These are phyloP conservation scores for Myxozyma vanderwaltii DNA, from an alignment of 805 yeast species.

Conservation along the genomic window DNA sequence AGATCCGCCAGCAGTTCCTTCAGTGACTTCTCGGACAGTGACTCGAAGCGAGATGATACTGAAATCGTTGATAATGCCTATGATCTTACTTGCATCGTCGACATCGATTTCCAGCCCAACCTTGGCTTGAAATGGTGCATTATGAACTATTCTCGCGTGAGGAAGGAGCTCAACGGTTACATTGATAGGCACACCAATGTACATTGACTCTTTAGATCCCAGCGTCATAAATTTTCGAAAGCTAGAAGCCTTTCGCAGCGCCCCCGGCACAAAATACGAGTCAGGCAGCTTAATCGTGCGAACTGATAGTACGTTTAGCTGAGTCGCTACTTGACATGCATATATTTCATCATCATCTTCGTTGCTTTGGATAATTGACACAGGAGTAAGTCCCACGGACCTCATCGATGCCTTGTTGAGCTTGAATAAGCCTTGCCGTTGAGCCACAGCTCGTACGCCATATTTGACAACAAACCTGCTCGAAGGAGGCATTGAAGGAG, in stretches of 20 bases:
- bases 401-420: conserved; percentile 1
- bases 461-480: conserved; percentile 6
- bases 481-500: conserved; percentile 13
- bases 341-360: too few relatives aligned
- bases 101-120: conserved; percentile 5
- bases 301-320: conserved; percentile 3
- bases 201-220: conserved; percentile 12
- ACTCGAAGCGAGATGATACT: conserved; percentile 5
- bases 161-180: background rate
- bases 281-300: conserved; percentile 17
- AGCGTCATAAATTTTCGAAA: conserved; percentile 13
- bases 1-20: background rate
- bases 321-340: background rate
- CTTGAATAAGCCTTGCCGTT: conserved; percentile 14
- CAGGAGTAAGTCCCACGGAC: conserved; percentile 3
- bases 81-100: conserved; percentile 5
- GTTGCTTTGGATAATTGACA: background rate
- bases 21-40: background rate
- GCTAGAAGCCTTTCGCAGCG: conserved; percentile 16
- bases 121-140: conserved; percentile 4
- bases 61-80: conserved; percentile 13
- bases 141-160: background rate
- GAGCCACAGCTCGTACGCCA: conserved; percentile 6
- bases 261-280: conserved; percentile 23
- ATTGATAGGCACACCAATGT: conserved; percentile 13